Evolutionary conservation across 371 early-diverging fungal genomes (phyloP).

Genomic region (Haplosporangium sp.): DNA sequence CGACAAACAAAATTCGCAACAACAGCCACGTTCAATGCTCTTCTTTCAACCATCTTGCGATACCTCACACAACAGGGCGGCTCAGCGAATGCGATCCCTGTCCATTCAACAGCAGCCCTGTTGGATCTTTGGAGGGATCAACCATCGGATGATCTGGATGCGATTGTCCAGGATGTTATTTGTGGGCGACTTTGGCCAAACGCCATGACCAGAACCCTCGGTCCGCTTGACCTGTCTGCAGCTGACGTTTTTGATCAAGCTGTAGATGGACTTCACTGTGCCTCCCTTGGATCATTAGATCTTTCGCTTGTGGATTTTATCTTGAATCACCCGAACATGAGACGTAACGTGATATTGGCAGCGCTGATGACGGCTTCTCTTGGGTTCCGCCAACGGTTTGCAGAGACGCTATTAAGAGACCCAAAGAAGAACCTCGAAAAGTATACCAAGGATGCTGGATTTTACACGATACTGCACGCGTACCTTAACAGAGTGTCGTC

Average conservation of each 20-base stretch:
- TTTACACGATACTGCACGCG: conserved; percentile 32
- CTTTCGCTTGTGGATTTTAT: conserved; percentile 44
- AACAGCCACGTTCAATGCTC: conserved; percentile 39
- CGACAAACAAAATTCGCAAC: conserved; percentile 26
- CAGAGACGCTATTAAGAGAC: not conserved
- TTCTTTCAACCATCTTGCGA: conserved; percentile 39
- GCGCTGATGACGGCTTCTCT: conserved; percentile 35
- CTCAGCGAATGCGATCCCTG: conserved; percentile 40
- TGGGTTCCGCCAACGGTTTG: conserved; percentile 34
- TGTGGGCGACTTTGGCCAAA: conserved; percentile 44
- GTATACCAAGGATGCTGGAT: conserved; percentile 15
- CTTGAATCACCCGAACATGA: conserved; percentile 19
- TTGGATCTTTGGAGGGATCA: conserved; percentile 53
- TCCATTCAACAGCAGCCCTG: conserved; percentile 33
- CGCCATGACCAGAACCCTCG: conserved; percentile 27
- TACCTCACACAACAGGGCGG: conserved; percentile 33
- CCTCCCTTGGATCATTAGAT: conserved; percentile 22
- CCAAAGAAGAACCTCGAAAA: conserved; percentile 10
- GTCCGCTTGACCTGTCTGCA: conserved; percentile 24
- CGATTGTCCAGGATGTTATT: conserved; percentile 39
- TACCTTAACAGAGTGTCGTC: conserved; percentile 27
- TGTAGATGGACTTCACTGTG: conserved; percentile 20
- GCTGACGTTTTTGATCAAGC: conserved; percentile 43
- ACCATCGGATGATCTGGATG: conserved; percentile 54
- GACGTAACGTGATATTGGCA: conserved; percentile 40